A percentile compares a stretch with the other conserved stretches of the same genome.
Evolutionary conservation across 2,329 filamentous ascomycete species (phyloP).

Genomic region (Ascochyta fabae): DNA sequence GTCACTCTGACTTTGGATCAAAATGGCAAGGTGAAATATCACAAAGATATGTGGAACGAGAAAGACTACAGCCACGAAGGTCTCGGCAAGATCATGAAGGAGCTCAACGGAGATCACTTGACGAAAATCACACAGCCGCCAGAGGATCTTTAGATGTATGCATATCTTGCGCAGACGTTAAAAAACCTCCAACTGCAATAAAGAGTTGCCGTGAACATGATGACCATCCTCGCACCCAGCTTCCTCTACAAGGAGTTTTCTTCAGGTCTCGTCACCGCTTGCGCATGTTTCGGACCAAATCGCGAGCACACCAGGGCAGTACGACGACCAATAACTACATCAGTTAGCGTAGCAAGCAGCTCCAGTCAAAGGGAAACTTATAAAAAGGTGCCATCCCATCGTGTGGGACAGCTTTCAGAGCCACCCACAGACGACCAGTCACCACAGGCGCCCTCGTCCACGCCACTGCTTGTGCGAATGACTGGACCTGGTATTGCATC

Average conservation of each 20-base stretch:
- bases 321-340: background rate
- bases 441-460: conserved; percentile 29
- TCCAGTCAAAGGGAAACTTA: conserved; percentile 43
- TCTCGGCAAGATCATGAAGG: conserved; percentile 58
- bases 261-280: no score
- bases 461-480: conserved; percentile 13
- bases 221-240: no score
- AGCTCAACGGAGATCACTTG: conserved; percentile 57
- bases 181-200: no score
- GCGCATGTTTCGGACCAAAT: no score
- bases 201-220: no score
- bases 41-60: conserved; percentile 65
- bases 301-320: background rate
- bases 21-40: conserved; percentile 64
- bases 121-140: conserved; percentile 53
- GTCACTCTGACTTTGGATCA: conserved; percentile 62
- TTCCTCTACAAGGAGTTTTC: no score
- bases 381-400: conserved; percentile 46
- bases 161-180: background rate
- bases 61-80: conserved; percentile 65
- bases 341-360: conserved; percentile 36
- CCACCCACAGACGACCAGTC: conserved; percentile 21
- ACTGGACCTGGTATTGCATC: background rate
- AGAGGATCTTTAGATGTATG: conserved; percentile 16
- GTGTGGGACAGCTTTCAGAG: conserved; percentile 28